Percentiles rank a stretch among this genome's conserved stretches.
Conservation (phyloP, 495 filamentous ascomycete species). For the Astrothelium macrocarpum region DNA sequence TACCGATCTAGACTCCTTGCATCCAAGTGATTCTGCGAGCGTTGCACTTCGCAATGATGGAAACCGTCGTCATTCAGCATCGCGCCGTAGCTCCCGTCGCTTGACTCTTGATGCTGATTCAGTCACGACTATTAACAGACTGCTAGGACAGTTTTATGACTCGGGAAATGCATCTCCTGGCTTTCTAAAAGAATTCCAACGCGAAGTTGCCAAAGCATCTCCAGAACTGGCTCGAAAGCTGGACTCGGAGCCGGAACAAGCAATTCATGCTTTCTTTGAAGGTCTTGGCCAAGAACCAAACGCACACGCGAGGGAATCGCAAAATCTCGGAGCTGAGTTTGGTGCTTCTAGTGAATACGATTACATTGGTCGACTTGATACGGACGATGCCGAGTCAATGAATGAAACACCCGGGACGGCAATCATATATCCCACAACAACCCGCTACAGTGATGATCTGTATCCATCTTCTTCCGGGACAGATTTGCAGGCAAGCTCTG, state of each 20-base stretch:
- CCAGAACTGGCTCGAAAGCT: constrained; percentile 38
- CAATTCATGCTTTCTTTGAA: not conserved
- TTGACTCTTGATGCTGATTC: constrained; percentile 35
- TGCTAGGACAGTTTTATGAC: constrained; percentile 36
- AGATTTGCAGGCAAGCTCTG: constrained; percentile 7
- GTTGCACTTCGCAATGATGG: not conserved
- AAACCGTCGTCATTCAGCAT: not conserved
- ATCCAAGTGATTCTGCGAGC: not conserved
- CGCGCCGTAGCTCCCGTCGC: constrained; percentile 11
- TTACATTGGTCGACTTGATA: constrained; percentile 13
- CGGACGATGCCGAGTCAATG: constrained; percentile 24
- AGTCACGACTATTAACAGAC: constrained; percentile 35
- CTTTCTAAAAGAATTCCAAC: constrained; percentile 26
- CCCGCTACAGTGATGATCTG: constrained; percentile 6
- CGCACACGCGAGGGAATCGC: not conserved
- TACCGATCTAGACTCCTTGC: constrained; percentile 3
- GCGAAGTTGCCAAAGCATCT: constrained; percentile 28
- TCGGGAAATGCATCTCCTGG: constrained; percentile 8
- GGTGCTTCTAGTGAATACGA: constrained; percentile 9
- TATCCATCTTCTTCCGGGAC: constrained; percentile 9
- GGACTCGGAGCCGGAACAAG: not conserved
- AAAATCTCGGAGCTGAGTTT: not conserved
- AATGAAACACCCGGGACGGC: constrained; percentile 13
- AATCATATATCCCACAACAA: constrained; percentile 2
- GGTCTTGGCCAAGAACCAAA: not conserved